These are phyloP conservation scores for Aphanomyces astaci DNA, from an alignment of 352 stramenopile species.

Conservation along the genomic window DNA sequence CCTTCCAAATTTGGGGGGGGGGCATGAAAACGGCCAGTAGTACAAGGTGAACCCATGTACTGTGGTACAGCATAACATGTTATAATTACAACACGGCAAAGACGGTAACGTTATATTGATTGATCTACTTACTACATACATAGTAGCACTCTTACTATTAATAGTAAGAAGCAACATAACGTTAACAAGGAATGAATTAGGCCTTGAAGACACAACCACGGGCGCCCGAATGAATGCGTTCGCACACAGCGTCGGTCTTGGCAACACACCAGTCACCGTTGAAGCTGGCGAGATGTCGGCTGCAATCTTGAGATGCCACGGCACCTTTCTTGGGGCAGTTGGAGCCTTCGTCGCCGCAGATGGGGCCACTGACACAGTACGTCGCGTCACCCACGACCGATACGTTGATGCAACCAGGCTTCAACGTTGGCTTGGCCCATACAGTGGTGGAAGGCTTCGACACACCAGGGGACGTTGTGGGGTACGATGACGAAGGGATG, in stretches of 20 bases:
- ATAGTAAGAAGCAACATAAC: no score
- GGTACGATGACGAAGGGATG: not conserved
- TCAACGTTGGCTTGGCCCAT: no score
- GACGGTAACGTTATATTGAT: no score
- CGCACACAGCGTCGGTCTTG: constrained; percentile 35
- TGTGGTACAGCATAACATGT: no score
- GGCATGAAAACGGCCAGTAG: no score
- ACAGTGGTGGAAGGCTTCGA: not conserved
- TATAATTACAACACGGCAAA: no score
- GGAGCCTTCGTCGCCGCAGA: constrained; percentile 30
- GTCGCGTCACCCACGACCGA: constrained; percentile 36
- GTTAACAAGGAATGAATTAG: no score
- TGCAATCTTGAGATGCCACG: constrained; percentile 31
- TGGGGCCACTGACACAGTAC: constrained; percentile 38
- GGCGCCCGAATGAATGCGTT: constrained; percentile 18
- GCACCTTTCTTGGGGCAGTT: constrained; percentile 37
- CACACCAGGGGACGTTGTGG: not conserved
- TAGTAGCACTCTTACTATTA: no score
- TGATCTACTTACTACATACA: no score
- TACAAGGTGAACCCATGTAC: no score
- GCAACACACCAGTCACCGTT: constrained; percentile 29
- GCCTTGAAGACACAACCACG: constrained; percentile 36
- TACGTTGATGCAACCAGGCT: constrained; percentile 29
- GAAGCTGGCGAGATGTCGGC: constrained; percentile 25
- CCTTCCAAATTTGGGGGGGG: not conserved